Percentiles rank a stretch among this genome's conserved stretches.
phyloP scores from a whole-genome alignment of 176 grass and related monocot species.

The Areca catechu region DNA sequence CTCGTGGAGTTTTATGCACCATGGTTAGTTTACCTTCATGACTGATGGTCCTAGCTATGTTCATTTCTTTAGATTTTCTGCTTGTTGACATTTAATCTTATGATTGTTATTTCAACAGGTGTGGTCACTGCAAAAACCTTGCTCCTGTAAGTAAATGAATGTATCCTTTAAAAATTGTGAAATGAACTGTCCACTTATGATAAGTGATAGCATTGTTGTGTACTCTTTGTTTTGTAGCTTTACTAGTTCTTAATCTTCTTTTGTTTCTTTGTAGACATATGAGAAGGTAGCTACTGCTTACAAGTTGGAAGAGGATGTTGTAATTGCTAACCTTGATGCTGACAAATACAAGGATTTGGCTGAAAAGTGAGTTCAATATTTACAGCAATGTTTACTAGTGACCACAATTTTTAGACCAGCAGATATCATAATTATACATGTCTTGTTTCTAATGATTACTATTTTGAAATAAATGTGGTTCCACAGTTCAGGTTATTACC shows the following conservation, averaged over 20 bases:
- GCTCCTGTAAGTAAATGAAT: constrained; percentile 65
- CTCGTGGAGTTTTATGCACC: constrained; percentile 99
- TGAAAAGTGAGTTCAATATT: constrained; percentile 51
- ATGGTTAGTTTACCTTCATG: constrained; percentile 45
- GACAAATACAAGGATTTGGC: constrained; percentile 79
- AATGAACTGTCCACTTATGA: no score
- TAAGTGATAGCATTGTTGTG: no score
- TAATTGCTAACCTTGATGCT: constrained; percentile 95
- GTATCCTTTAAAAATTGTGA: no score
- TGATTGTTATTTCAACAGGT: constrained; percentile 50
- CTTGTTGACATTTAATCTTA: background rate
- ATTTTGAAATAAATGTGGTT: no score
- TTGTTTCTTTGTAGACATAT: constrained; percentile 46
- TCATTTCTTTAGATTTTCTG: no score
- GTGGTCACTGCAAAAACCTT: constrained; percentile 96
- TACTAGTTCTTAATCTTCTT: background rate
- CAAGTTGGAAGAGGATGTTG: constrained; percentile 57
- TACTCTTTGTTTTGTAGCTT: background rate
- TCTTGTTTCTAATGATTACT: no score
- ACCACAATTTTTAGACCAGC: no score
- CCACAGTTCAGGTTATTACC: no score
- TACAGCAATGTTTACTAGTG: no score
- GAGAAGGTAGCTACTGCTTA: constrained; percentile 75
- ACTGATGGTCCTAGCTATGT: no score
- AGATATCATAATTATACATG: no score